phyloP scores from a whole-genome alignment of 495 filamentous ascomycete genomes.

The Xylaria bambusicola region DNA sequence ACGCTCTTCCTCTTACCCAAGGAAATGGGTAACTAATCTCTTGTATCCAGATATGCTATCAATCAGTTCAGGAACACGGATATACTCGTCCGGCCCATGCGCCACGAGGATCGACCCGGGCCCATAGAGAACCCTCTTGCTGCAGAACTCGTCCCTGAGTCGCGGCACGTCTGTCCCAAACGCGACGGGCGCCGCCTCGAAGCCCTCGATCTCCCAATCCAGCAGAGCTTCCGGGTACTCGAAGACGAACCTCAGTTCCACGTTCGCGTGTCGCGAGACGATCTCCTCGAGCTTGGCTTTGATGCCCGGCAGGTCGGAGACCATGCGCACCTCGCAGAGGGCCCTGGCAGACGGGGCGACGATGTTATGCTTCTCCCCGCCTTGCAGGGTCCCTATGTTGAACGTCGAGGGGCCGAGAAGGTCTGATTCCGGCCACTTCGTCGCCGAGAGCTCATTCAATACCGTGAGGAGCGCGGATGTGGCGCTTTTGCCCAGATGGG shows the following conservation, averaged over 20 bases:
- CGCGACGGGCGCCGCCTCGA: constrained; percentile 65
- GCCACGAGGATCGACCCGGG: constrained; percentile 75
- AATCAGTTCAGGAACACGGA: constrained; percentile 60
- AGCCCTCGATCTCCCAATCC: constrained; percentile 65
- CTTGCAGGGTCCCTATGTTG: constrained; percentile 67
- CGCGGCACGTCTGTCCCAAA: constrained; percentile 78
- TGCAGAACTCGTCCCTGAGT: constrained; percentile 47
- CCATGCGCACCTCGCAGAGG: constrained; percentile 63
- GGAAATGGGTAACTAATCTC: constrained; percentile 37
- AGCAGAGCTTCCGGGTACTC: constrained; percentile 65
- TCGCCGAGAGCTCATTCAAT: constrained; percentile 54
- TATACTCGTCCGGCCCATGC: constrained; percentile 67
- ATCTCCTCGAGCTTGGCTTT: constrained; percentile 50
- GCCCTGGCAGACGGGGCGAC: constrained; percentile 65
- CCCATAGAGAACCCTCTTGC: constrained; percentile 73
- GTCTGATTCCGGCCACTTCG: constrained; percentile 61
- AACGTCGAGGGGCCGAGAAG: constrained; percentile 71
- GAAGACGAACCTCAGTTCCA: constrained; percentile 55
- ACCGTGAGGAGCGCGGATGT: constrained; percentile 64
- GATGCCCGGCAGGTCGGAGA: constrained; percentile 59
- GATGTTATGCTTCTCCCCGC: constrained; percentile 72
- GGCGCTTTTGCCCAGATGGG: constrained; percentile 69
- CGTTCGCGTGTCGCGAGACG: constrained; percentile 45
- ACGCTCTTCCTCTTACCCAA: background rate
- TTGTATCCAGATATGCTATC: constrained; percentile 61